phyloP scores from a whole-genome alignment of 345 rosid species.

The Arabis hirsuta region DNA sequence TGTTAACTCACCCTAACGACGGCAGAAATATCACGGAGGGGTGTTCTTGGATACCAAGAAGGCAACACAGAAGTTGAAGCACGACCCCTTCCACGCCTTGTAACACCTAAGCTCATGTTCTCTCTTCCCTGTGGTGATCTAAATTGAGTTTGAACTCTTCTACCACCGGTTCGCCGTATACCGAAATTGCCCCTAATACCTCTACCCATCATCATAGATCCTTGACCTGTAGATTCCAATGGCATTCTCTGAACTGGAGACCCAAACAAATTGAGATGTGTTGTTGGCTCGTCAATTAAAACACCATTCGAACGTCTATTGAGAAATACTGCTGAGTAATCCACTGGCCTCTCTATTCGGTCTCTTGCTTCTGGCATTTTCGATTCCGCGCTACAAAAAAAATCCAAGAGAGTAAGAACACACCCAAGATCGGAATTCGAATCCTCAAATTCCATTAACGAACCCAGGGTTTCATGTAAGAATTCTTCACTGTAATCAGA shows the following conservation, averaged over 20 bases:
- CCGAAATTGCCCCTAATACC: conserved; percentile 46
- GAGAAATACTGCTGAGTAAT: conserved; percentile 52
- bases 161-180: conserved; percentile 37
- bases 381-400: background rate
- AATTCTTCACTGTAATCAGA: conserved; percentile 1
- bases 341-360: conserved; percentile 60
- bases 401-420: too few species aligned
- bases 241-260: conserved; percentile 48
- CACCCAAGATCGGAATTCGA: background rate
- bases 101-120: conserved; percentile 46
- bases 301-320: conserved; percentile 52
- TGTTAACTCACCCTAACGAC: conserved; percentile 56
- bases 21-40: conserved; percentile 70
- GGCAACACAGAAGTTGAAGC: conserved; percentile 57
- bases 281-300: conserved; percentile 46
- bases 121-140: conserved; percentile 52
- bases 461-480: background rate
- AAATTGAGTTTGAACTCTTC: conserved; percentile 42
- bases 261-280: conserved; percentile 31
- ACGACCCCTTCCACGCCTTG: conserved; percentile 55
- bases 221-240: conserved; percentile 26
- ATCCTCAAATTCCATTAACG: background rate
- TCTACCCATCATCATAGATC: conserved; percentile 26
- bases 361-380: conserved; percentile 81
- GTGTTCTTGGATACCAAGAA: conserved; percentile 85